Conservation (phyloP, 345 rosid genomes). For the Eucalyptus curtisii region DNA sequence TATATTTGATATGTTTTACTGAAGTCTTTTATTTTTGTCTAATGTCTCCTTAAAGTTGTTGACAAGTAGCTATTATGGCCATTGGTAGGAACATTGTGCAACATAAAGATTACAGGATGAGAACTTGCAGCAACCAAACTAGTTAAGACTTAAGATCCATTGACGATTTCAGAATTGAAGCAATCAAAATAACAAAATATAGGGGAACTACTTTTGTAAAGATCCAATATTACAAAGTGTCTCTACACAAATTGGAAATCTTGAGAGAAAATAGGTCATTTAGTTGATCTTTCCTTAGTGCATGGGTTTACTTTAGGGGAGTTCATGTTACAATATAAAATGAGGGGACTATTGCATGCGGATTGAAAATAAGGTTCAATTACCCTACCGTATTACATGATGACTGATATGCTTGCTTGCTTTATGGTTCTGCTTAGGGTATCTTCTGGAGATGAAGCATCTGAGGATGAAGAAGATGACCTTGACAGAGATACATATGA, state of each 20-base stretch:
- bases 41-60: background rate
- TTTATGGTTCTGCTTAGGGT: constrained; percentile 26
- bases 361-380: background rate
- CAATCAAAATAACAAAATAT: background rate
- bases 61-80: background rate
- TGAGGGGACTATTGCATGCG: background rate
- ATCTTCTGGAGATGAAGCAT: constrained; percentile 64
- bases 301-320: background rate
- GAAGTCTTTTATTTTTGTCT: background rate
- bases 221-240: background rate
- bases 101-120: background rate
- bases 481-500: constrained; percentile 35
- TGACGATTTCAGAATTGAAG: background rate
- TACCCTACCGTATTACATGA: background rate
- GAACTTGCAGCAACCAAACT: background rate
- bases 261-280: background rate
- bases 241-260: background rate
- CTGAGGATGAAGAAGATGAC: constrained; percentile 52
- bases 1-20: background rate
- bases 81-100: background rate
- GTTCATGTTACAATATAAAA: background rate
- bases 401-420: background rate
- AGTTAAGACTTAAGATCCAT: background rate
- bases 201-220: background rate
- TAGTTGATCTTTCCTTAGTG: background rate